These are phyloP conservation scores for Agrostemma githago DNA, from an alignment of 148 eudicot genomes.

Conservation along the genomic window DNA sequence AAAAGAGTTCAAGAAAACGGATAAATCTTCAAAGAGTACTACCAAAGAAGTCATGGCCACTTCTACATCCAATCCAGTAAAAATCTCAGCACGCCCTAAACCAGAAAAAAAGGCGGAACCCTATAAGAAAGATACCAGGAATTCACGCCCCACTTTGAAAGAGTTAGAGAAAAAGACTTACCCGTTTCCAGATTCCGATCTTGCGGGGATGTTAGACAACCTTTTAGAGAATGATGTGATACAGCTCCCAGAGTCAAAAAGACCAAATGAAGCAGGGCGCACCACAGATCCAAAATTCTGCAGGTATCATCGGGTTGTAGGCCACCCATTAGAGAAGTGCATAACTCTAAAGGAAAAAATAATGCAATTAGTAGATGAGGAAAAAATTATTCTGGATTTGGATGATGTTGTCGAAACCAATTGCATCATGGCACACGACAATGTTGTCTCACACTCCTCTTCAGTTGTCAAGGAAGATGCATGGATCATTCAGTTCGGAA, in stretches of 20 bases:
- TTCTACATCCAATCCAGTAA: not conserved
- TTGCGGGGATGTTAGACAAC: not conserved
- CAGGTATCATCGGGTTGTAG: not conserved
- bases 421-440: not conserved
- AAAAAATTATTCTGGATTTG: not conserved
- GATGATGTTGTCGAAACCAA: not conserved
- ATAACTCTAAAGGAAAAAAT: not conserved
- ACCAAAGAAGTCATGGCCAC: not conserved
- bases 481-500: not conserved
- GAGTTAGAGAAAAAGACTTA: not conserved
- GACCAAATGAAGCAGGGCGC: not conserved
- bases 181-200: not conserved
- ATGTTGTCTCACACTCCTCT: not conserved
- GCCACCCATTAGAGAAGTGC: not conserved
- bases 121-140: not conserved
- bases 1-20: too few species aligned
- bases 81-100: conserved; percentile 1
- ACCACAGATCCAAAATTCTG: not conserved
- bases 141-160: not conserved
- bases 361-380: not conserved
- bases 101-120: too few species aligned
- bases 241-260: not conserved
- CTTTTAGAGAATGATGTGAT: not conserved
- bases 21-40: too few species aligned
- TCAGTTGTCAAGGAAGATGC: not conserved